Evolutionary conservation across 805 yeast genomes (phyloP), one percentile per base, ranked within the genome.

Genomic region (Hanseniaspora jakobsenii): DNA sequence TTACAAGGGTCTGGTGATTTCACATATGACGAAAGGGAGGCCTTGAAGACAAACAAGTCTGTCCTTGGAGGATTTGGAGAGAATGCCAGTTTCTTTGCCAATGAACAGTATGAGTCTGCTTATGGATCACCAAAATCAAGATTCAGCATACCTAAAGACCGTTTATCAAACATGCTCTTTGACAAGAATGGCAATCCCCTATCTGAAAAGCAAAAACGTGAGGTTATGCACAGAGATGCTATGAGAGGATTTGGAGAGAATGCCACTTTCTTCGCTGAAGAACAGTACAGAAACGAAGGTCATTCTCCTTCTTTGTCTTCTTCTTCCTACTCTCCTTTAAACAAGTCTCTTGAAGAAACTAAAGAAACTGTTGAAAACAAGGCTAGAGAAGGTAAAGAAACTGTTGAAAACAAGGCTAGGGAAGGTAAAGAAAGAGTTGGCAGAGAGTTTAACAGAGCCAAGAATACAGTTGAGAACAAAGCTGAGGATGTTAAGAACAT

Each of bases 191-290:
- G 41, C 8, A 29, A 37, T 32, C 35, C 30, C 31, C 17, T 22
- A 5, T 38, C 18, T 28, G 61, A 63, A 18, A 56, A 55, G 16
- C 56, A 60, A 21, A 48, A 59, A 24, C 61, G 60, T 1, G 53
- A 53, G 31, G 46, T 51, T 19, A n/a, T n/a, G n/a, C 66, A 71
- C 3, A 58, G 57, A 39, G 51, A 55, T 4, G 55, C 67, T 3
- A 57, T 69, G 3, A 55, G 53, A 19, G 74, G 74, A 1, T 70
- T 72, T 69, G 72, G 74, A 28, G 71, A 68, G 38, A 57, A 63
- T 37, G 74, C 73, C 4, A 56, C 63, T 10, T 62, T 58, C 27
- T 61, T 66, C 47, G 67, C 75, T 1, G 55, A 57, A 13, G 75
- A 70, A 19, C 68, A 67, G 49, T 55, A 61, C 42, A 56, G 57